These are phyloP conservation scores for Scutellaria minor DNA, from an alignment of 257 asterid species.

Conservation along the genomic window DNA sequence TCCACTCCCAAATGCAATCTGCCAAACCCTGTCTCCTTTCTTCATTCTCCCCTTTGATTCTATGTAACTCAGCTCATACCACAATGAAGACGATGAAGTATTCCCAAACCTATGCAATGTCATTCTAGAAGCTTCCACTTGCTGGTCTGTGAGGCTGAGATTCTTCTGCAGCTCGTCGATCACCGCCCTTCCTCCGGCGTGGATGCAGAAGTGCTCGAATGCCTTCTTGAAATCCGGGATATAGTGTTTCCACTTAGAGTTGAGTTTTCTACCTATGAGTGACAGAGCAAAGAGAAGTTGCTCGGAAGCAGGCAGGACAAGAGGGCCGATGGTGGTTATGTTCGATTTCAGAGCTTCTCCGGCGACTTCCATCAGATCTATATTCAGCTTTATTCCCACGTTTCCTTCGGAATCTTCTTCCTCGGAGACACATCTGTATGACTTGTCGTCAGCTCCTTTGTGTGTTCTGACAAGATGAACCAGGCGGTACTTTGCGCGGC, in stretches of 20 bases:
- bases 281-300: slow-evolving; percentile 49
- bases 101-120: slow-evolving; percentile 67
- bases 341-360: slow-evolving; percentile 68
- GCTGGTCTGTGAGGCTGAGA: slow-evolving; percentile 53
- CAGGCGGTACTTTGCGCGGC: slow-evolving; percentile 54
- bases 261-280: slow-evolving; percentile 44
- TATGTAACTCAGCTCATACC: slow-evolving; percentile 73
- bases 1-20: slow-evolving; percentile 63
- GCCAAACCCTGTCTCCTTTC: slow-evolving; percentile 70
- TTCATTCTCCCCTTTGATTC: slow-evolving; percentile 76
- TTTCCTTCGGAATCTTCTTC: slow-evolving; percentile 63
- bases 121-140: slow-evolving; percentile 76
- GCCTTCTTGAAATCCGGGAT: slow-evolving; percentile 67
- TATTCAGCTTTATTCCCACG: slow-evolving; percentile 56
- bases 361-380: slow-evolving; percentile 61
- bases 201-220: slow-evolving; percentile 73
- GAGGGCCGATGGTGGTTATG: slow-evolving; percentile 66
- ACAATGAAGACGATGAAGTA: slow-evolving; percentile 66
- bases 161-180: slow-evolving; percentile 69
- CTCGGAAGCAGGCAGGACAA: slow-evolving; percentile 65
- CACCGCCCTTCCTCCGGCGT: slow-evolving; percentile 77
- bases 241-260: slow-evolving; percentile 44
- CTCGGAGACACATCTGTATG: slow-evolving; percentile 57
- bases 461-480: slow-evolving; percentile 60
- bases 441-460: slow-evolving; percentile 52